Percentiles rank a stretch among this genome's conserved stretches.
Evolutionary conservation across 306 rosid species (phyloP).

Genomic region (Mimosa pudica): DNA sequence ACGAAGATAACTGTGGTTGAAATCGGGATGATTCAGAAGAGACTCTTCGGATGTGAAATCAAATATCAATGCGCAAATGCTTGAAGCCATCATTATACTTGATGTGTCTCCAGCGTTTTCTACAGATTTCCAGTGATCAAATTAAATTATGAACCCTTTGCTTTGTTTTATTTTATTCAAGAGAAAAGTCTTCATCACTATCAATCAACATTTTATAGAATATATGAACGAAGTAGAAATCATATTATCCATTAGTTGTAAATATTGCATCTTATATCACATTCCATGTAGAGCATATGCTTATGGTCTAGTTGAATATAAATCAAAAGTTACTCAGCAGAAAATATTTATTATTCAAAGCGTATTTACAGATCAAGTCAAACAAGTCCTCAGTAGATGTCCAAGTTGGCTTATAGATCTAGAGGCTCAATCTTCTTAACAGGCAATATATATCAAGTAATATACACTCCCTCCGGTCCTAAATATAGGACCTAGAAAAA

Average conservation of each 20-base stretch:
- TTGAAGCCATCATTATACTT: slow-evolving; percentile 72
- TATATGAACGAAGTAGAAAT: neutral
- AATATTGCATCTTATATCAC: neutral
- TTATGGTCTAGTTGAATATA: neutral
- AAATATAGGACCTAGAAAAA: too few relatives aligned
- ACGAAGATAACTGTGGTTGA: slow-evolving; percentile 48
- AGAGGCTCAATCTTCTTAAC: neutral
- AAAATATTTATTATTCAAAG: neutral
- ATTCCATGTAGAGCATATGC: neutral
- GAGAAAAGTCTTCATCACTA: slow-evolving; percentile 3
- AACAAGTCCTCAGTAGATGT: neutral
- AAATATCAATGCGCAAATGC: slow-evolving; percentile 74
- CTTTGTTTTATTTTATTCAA: slow-evolving; percentile 9
- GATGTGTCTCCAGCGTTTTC: slow-evolving; percentile 61
- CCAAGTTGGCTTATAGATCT: neutral
- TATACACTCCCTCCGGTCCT: too few relatives aligned
- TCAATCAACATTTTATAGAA: neutral
- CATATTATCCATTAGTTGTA: neutral
- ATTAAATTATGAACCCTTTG: slow-evolving; percentile 27
- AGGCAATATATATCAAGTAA: neutral
- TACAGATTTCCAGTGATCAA: slow-evolving; percentile 42
- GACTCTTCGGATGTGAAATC: slow-evolving; percentile 78
- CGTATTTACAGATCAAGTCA: neutral
- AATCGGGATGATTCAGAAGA: slow-evolving; percentile 58
- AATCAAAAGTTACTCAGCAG: slow-evolving; percentile 7